phyloP scores from a whole-genome alignment of 805 yeast species.

The Candida coleopterorum region DNA sequence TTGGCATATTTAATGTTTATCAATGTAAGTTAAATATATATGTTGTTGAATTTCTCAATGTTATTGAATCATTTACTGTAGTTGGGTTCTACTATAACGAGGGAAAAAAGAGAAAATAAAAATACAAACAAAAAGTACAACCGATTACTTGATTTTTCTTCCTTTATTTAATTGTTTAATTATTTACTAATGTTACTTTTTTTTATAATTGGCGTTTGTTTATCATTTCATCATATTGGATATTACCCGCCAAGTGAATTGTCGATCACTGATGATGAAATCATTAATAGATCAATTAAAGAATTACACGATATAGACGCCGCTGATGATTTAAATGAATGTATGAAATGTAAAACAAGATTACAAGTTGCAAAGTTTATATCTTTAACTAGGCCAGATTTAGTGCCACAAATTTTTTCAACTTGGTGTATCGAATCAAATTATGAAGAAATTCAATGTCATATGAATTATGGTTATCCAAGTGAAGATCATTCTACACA shows the following conservation, averaged over 20 bases:
- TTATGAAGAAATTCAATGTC: conserved; percentile 26
- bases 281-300: conserved; percentile 9
- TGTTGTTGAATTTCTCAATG: too few relatives aligned
- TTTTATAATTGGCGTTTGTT: background rate
- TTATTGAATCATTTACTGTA: too few relatives aligned
- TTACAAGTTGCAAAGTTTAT: conserved; percentile 19
- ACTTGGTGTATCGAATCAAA: conserved; percentile 40
- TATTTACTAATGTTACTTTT: too few relatives aligned
- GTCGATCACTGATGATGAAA: conserved; percentile 11
- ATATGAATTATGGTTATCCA: conserved; percentile 22
- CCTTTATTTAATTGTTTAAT: too few relatives aligned
- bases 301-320: conserved; percentile 14
- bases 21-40: too few relatives aligned
- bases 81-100: too few relatives aligned
- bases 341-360: conserved; percentile 12
- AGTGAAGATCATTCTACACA: conserved; percentile 25
- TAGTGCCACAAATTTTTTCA: conserved; percentile 36
- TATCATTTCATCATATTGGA: conserved; percentile 1
- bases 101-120: too few relatives aligned
- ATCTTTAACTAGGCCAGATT: conserved; percentile 34
- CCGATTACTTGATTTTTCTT: too few relatives aligned
- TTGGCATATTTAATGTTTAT: too few relatives aligned
- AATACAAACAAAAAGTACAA: too few relatives aligned
- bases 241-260: conserved; percentile 11
- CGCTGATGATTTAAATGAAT: conserved; percentile 11